Percentiles rank a stretch among this genome's conserved stretches.
Conservation (phyloP, 768 basidiomycete genomes). For the Kondoa subrosea region DNA sequence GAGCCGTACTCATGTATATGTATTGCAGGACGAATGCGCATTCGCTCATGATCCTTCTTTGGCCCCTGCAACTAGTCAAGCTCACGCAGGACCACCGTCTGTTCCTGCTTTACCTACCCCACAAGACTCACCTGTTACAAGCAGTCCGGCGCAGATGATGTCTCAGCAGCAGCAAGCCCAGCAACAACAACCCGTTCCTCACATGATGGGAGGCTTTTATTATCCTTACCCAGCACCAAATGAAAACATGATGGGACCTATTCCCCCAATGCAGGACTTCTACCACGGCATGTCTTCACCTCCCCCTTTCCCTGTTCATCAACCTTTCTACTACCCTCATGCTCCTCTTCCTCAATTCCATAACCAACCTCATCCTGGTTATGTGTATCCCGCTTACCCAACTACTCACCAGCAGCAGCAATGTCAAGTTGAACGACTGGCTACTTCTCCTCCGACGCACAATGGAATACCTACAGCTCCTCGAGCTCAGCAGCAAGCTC, state of each 20-base stretch:
- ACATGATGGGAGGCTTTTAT: conserved; percentile 9
- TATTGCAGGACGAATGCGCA: conserved; percentile 2
- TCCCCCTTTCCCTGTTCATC: conserved; percentile 1
- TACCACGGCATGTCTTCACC: not conserved
- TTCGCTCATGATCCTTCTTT: conserved; percentile 7
- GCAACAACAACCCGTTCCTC: not conserved
- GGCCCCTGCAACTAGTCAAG: not conserved
- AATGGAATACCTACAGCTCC: not conserved
- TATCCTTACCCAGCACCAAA: conserved; percentile 4
- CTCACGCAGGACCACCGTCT: not conserved
- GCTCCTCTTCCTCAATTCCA: conserved; percentile 1
- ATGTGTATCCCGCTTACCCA: not conserved
- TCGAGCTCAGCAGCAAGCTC: not conserved
- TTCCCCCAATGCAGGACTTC: not conserved
- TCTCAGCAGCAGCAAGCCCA: not conserved
- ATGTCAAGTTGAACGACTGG: not conserved
- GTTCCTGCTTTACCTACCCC: not conserved
- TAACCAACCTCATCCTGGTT: not conserved
- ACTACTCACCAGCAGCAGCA: not conserved
- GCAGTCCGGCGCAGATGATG: conserved; percentile 1
- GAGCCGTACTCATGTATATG: not conserved
- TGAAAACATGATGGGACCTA: not conserved
- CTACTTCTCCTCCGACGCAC: not conserved
- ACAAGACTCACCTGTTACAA: not conserved
- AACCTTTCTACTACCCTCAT: conserved; percentile 1